Conservation (phyloP, 148 eudicot genomes). For the Fagopyrum homotropicum region DNA sequence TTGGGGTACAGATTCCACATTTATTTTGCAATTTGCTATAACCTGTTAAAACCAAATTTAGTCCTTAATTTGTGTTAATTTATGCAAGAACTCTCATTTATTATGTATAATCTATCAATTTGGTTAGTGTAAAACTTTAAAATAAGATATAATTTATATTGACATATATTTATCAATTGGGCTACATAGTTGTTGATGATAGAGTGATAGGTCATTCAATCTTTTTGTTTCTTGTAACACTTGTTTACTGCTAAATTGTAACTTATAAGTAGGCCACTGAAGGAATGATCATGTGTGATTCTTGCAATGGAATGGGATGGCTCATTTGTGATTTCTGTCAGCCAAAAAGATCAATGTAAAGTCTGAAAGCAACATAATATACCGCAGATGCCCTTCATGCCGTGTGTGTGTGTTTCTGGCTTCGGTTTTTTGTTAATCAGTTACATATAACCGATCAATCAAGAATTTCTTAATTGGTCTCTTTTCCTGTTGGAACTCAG, state of each 20-base stretch:
- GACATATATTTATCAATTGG: not conserved
- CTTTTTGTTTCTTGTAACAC: not conserved
- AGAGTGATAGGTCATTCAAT: too few species aligned
- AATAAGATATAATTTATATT: not conserved
- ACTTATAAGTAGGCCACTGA: constrained; percentile 27
- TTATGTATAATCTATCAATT: not conserved
- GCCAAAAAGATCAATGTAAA: constrained; percentile 82
- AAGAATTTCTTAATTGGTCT: too few species aligned
- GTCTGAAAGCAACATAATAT: constrained; percentile 58
- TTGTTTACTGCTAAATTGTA: not conserved
- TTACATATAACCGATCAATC: not conserved
- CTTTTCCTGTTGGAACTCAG: too few species aligned
- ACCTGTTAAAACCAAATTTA: too few species aligned
- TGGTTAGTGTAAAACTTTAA: too few species aligned
- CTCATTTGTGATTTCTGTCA: constrained; percentile 81
- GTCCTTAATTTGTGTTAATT: not conserved
- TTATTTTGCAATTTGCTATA: too few species aligned
- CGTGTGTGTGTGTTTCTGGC: constrained; percentile 48
- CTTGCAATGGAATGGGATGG: constrained; percentile 80
- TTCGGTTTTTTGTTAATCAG: not conserved
- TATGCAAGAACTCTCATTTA: not conserved
- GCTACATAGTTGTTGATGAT: too few species aligned
- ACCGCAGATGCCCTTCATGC: constrained; percentile 88
- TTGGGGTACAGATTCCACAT: too few species aligned
- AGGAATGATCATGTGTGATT: constrained; percentile 66